Percentiles rank a stretch among this genome's conserved stretches.
Evolutionary conservation across 805 yeast genomes (phyloP).

Genomic region (Zygosaccharomyces bailii): DNA sequence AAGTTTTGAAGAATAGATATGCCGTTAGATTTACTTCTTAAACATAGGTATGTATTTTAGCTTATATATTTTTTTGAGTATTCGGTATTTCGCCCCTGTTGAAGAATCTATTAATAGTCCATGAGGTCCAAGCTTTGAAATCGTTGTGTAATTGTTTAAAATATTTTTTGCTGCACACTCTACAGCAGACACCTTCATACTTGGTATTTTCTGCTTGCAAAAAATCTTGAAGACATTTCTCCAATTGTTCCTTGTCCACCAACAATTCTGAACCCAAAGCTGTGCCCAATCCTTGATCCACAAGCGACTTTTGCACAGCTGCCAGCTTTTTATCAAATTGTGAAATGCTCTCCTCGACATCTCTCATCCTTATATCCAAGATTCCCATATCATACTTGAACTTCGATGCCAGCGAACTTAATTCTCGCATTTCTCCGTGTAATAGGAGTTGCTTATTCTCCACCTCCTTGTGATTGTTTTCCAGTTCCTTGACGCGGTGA

Average conservation of each 20-base stretch:
- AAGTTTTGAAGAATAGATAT: slow-evolving; percentile 4
- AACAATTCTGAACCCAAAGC: slow-evolving; percentile 17
- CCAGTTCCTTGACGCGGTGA: slow-evolving; percentile 20
- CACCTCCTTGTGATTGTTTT: slow-evolving; percentile 21
- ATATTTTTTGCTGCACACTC: slow-evolving; percentile 15
- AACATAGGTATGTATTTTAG: background rate
- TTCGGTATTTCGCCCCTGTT: slow-evolving; percentile 7
- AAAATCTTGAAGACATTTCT: slow-evolving; percentile 18
- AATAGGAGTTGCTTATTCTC: slow-evolving; percentile 34
- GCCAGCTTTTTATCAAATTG: slow-evolving; percentile 38
- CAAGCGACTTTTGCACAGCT: slow-evolving; percentile 17
- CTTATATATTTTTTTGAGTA: slow-evolving; percentile 6
- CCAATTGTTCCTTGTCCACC: slow-evolving; percentile 21
- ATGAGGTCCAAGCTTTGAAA: slow-evolving; percentile 21
- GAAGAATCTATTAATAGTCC: slow-evolving; percentile 15
- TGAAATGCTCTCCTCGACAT: slow-evolving; percentile 59
- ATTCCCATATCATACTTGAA: slow-evolving; percentile 63
- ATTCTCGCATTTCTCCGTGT: slow-evolving; percentile 43
- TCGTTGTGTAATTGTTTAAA: slow-evolving; percentile 17
- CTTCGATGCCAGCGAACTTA: slow-evolving; percentile 55
- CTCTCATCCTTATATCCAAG: slow-evolving; percentile 57
- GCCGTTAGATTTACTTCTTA: background rate
- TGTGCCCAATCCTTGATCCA: slow-evolving; percentile 18
- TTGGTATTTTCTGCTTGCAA: slow-evolving; percentile 17
- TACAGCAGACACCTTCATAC: slow-evolving; percentile 22